Percentiles rank a stretch among this genome's conserved stretches.
These are phyloP conservation scores for Triticum timopheevii DNA, from an alignment of 176 grass and related monocot genomes.

Conservation along the genomic window DNA sequence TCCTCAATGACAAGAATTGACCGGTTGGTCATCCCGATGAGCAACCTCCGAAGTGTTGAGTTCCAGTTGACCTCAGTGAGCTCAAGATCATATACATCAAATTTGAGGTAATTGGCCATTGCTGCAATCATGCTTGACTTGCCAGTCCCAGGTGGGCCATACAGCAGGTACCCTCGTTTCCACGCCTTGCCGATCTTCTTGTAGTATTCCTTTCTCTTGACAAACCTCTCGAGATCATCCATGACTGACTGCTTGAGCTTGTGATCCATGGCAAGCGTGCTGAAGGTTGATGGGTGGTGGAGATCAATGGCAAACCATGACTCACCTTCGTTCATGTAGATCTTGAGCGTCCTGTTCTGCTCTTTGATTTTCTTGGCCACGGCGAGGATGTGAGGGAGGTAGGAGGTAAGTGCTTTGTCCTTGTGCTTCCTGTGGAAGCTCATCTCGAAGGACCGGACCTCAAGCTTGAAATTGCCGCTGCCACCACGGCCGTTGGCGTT, in stretches of 20 bases:
- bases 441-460: constrained; percentile 73
- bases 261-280: constrained; percentile 70
- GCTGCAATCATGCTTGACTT: constrained; percentile 93
- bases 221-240: constrained; percentile 76
- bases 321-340: constrained; percentile 85
- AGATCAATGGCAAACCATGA: constrained; percentile 66
- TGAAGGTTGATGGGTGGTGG: constrained; percentile 83
- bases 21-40: constrained; percentile 69
- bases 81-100: constrained; percentile 91
- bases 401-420: constrained; percentile 53
- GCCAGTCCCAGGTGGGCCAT: constrained; percentile 82
- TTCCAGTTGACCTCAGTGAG: constrained; percentile 80
- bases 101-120: constrained; percentile 95
- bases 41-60: constrained; percentile 48
- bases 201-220: constrained; percentile 82
- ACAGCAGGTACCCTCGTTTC: constrained; percentile 88
- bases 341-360: constrained; percentile 61
- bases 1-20: constrained; percentile 94
- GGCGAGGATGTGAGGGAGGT: constrained; percentile 71
- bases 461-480: constrained; percentile 27
- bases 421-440: constrained; percentile 76
- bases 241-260: constrained; percentile 59
- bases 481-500: constrained; percentile 20
- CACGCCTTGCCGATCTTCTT: constrained; percentile 84
- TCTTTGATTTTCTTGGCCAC: constrained; percentile 65